Conservation (phyloP, 73 alveolate species). For the Paramecium caudatum region DNA sequence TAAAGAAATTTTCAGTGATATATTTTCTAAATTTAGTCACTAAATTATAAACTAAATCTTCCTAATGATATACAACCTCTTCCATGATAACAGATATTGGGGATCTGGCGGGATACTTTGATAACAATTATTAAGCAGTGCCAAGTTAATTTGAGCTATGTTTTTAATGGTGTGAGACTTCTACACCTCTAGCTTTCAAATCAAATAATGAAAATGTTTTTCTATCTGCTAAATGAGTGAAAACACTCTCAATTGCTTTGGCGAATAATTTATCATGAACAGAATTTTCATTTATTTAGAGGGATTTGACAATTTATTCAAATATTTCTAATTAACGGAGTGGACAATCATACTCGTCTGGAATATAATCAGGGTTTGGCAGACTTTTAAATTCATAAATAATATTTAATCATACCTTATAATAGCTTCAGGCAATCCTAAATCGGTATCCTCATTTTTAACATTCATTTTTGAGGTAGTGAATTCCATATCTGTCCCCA, state of each 20-base stretch:
- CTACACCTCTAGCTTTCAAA: constrained; percentile 39
- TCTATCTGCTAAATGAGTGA: constrained; percentile 38
- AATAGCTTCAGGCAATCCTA: constrained; percentile 35
- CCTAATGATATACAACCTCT: not conserved
- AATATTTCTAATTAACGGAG: not conserved
- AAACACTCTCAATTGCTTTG: not conserved
- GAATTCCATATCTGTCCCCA: not conserved
- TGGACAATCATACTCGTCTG: constrained; percentile 10
- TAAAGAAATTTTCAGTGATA: constrained; percentile 1
- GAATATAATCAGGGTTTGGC: constrained; percentile 45
- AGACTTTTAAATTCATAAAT: constrained; percentile 32
- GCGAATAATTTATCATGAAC: constrained; percentile 14
- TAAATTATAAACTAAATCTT: not conserved
- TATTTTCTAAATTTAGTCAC: constrained; percentile 32
- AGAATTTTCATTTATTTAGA: not conserved
- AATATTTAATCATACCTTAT: constrained; percentile 25
- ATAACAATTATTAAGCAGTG: constrained; percentile 22
- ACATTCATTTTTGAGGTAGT: constrained; percentile 1
- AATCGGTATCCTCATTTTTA: not conserved
- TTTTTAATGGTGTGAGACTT: not conserved
- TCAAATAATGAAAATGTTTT: constrained; percentile 42
- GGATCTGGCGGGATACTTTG: constrained; percentile 7
- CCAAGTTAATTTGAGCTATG: not conserved
- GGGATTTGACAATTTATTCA: constrained; percentile 40
- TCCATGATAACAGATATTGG: not conserved